Evolutionary conservation across 169 alveolate species (phyloP).

Genomic region (Perkinsus olseni): DNA sequence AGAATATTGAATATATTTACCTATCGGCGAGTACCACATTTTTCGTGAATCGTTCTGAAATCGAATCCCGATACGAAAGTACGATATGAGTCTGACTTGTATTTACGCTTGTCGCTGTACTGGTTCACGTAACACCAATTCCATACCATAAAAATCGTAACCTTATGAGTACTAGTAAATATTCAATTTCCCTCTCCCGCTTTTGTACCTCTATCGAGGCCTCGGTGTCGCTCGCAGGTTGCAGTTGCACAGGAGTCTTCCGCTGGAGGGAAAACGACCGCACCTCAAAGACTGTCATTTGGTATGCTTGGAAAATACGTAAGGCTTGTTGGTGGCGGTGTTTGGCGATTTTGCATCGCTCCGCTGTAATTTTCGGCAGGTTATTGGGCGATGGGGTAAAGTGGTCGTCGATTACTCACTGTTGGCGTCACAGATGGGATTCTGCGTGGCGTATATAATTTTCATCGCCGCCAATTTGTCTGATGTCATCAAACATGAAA

Average conservation of each 20-base stretch:
- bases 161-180: too few species aligned
- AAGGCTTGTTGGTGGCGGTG: not conserved
- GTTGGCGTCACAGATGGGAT: not conserved
- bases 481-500: not conserved
- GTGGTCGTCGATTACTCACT: not conserved
- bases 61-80: too few species aligned
- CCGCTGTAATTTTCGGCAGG: not conserved
- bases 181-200: too few species aligned
- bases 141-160: too few species aligned
- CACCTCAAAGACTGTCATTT: not conserved
- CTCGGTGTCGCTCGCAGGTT: too few species aligned
- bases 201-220: too few species aligned
- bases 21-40: too few species aligned
- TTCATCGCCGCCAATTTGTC: not conserved
- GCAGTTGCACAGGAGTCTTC: not conserved
- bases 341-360: not conserved
- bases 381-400: not conserved
- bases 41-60: too few species aligned
- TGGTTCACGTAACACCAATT: too few species aligned
- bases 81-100: not conserved
- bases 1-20: too few species aligned
- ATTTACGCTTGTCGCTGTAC: too few species aligned
- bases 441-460: not conserved
- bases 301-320: not conserved
- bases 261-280: not conserved